Conservation (phyloP, 441 rosid genomes). For the Capsella rubella region DNA sequence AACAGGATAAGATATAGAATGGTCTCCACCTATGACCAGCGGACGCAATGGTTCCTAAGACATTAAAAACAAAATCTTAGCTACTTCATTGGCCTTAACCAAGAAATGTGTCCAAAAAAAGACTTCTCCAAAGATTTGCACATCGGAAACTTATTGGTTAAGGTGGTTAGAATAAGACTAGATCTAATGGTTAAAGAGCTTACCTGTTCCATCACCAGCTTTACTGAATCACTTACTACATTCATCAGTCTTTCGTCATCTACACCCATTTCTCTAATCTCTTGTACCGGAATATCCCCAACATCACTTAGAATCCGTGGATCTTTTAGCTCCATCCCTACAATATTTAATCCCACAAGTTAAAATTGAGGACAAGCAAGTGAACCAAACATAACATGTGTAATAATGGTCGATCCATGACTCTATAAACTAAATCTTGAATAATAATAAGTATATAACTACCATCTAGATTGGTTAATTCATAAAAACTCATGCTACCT, state of each 20-base stretch:
- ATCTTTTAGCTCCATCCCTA: constrained; percentile 87
- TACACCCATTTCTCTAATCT: constrained; percentile 92
- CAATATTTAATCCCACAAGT: neutral
- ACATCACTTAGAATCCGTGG: constrained; percentile 91
- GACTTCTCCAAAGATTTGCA: neutral
- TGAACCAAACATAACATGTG: neutral
- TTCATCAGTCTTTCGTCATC: constrained; percentile 92
- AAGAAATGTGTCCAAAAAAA: neutral
- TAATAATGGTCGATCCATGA: neutral
- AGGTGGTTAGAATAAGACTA: neutral
- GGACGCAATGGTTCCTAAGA: constrained; percentile 85
- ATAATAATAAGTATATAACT: neutral
- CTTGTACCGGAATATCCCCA: constrained; percentile 96
- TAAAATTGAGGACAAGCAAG: neutral
- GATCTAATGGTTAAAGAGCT: constrained; percentile 13
- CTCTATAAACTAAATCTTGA: neutral
- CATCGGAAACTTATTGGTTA: too few relatives aligned
- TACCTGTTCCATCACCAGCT: constrained; percentile 93
- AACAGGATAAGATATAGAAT: constrained; percentile 93
- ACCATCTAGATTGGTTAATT: neutral
- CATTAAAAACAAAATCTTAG: neutral
- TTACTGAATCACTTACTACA: constrained; percentile 85
- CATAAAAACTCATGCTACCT: constrained; percentile 51
- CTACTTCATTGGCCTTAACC: neutral
- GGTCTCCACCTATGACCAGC: constrained; percentile 96